These are phyloP conservation scores for Yarrowia galli DNA, from an alignment of 1,139 yeast species.

Conservation along the genomic window DNA sequence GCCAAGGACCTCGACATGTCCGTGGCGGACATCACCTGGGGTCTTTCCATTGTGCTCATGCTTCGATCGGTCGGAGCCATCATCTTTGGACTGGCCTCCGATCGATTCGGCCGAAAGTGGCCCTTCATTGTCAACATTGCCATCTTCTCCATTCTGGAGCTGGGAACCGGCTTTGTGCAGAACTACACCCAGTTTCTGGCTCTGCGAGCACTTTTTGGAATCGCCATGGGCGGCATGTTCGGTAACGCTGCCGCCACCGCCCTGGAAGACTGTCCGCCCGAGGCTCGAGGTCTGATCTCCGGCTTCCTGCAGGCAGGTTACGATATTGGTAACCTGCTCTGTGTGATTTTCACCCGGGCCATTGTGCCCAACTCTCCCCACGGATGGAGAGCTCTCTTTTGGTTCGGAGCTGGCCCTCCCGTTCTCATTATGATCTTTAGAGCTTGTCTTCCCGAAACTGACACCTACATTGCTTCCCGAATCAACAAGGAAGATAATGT, in stretches of 20 bases:
- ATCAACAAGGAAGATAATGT: slow-evolving; percentile 41
- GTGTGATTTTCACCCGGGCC: slow-evolving; percentile 62
- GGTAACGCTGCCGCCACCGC: slow-evolving; percentile 59
- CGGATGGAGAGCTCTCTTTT: slow-evolving; percentile 78
- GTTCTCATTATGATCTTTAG: slow-evolving; percentile 65
- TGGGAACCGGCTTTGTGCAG: slow-evolving; percentile 75
- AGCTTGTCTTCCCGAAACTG: slow-evolving; percentile 64
- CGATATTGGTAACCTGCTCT: slow-evolving; percentile 71
- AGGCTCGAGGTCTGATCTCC: slow-evolving; percentile 62
- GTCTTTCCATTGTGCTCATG: slow-evolving; percentile 80
- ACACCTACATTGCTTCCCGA: slow-evolving; percentile 55
- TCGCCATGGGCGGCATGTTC: slow-evolving; percentile 62
- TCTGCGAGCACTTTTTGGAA: slow-evolving; percentile 60
- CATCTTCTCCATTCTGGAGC: slow-evolving; percentile 64
- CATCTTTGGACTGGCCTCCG: slow-evolving; percentile 70
- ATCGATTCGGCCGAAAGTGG: slow-evolving; percentile 75
- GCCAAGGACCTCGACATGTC: slow-evolving; percentile 61
- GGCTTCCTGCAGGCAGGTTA: slow-evolving; percentile 78
- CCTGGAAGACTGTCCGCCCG: slow-evolving; percentile 57
- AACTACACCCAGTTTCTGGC: slow-evolving; percentile 68
- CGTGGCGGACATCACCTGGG: slow-evolving; percentile 73
- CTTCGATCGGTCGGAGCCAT: slow-evolving; percentile 80
- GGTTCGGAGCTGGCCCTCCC: slow-evolving; percentile 81
- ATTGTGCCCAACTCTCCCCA: slow-evolving; percentile 59
- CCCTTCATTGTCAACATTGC: slow-evolving; percentile 64